These are phyloP conservation scores for Diutina pseudorugosa DNA, from an alignment of 1,139 yeast genomes.

Conservation along the genomic window DNA sequence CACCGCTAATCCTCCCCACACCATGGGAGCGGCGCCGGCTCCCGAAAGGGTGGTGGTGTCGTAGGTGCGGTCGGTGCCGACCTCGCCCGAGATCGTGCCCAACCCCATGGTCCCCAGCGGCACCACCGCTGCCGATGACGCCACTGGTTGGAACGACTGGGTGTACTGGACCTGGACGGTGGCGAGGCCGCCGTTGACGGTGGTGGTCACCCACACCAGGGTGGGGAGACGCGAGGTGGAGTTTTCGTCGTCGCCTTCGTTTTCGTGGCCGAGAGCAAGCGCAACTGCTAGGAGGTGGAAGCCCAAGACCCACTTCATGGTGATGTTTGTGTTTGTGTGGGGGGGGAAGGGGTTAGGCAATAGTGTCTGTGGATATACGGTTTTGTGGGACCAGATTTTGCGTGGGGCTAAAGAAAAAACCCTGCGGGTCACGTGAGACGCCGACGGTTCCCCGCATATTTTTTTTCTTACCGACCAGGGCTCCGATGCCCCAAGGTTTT, in stretches of 20 bases:
- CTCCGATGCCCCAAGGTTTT: too few species aligned
- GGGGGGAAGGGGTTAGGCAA: not conserved
- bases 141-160: constrained; percentile 30
- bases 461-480: too few species aligned
- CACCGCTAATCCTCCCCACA: not conserved
- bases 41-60: constrained; percentile 16
- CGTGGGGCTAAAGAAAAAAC: not conserved
- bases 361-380: not conserved
- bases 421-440: not conserved
- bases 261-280: not conserved
- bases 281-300: not conserved
- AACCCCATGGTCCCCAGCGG: constrained; percentile 32
- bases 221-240: constrained; percentile 13
- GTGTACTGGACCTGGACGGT: constrained; percentile 33
- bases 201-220: constrained; percentile 41
- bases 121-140: constrained; percentile 11
- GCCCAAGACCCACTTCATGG: not conserved
- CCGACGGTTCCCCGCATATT: too few species aligned
- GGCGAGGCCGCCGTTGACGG: constrained; percentile 28
- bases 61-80: constrained; percentile 42
- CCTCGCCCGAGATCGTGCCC: constrained; percentile 41
- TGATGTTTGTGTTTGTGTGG: not conserved
- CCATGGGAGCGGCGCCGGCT: not conserved
- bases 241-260: not conserved
- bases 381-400: not conserved